Evolutionary conservation across 2,329 filamentous ascomycete genomes (phyloP).

Genomic region (Madurella fahalii): DNA sequence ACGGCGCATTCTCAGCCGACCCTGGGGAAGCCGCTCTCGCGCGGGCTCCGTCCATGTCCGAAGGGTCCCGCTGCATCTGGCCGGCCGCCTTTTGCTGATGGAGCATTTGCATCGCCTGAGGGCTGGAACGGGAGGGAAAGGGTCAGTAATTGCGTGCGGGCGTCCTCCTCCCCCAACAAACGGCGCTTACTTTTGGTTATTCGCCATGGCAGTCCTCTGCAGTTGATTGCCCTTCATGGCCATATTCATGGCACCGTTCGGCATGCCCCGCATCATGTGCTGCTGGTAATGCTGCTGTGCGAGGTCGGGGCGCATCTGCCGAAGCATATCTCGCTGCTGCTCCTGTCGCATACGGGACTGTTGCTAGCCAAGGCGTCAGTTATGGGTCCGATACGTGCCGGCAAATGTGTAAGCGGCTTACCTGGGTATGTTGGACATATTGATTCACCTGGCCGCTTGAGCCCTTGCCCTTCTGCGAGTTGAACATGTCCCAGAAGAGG

Average conservation of each 20-base stretch:
- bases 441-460: slow-evolving; percentile 61
- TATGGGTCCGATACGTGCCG: slow-evolving; percentile 21
- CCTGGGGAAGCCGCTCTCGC: slow-evolving; percentile 77
- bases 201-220: slow-evolving; percentile 72
- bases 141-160: slow-evolving; percentile 22
- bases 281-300: slow-evolving; percentile 51
- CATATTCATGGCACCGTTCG: slow-evolving; percentile 57
- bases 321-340: slow-evolving; percentile 72
- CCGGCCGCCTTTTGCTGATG: slow-evolving; percentile 59
- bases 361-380: slow-evolving; percentile 41
- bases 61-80: slow-evolving; percentile 84
- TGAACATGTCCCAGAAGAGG: slow-evolving; percentile 94
- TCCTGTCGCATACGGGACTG: slow-evolving; percentile 71
- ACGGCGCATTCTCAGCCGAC: slow-evolving; percentile 81
- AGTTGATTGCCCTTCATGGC: slow-evolving; percentile 60
- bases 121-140: slow-evolving; percentile 38
- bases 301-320: slow-evolving; percentile 63
- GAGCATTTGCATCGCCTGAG: slow-evolving; percentile 67
- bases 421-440: slow-evolving; percentile 81
- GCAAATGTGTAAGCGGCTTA: slow-evolving; percentile 39
- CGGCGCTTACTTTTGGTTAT: slow-evolving; percentile 63
- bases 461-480: slow-evolving; percentile 70
- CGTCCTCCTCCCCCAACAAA: too few species aligned
- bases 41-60: slow-evolving; percentile 79
- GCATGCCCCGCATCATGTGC: slow-evolving; percentile 64